A percentile compares a stretch with the other conserved stretches of the same genome.
Evolutionary conservation across 352 stramenopile species (phyloP).

Genomic region (Plasmopara muralis): DNA sequence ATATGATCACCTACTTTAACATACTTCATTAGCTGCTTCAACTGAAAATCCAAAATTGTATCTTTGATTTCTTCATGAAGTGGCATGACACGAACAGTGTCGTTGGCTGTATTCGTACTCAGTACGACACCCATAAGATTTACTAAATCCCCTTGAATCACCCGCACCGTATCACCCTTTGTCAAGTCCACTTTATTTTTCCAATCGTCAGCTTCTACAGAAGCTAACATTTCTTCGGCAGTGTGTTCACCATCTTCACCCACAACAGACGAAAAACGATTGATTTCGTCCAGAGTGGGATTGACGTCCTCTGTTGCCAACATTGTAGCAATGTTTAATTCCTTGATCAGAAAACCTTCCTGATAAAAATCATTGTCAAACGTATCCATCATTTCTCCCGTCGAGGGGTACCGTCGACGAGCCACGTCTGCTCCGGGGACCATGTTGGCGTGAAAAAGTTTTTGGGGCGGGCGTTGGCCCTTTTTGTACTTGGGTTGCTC

Average conservation of each 20-base stretch:
- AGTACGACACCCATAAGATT: conserved; percentile 89
- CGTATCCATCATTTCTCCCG: conserved; percentile 82
- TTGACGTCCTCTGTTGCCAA: conserved; percentile 81
- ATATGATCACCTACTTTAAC: conserved; percentile 90
- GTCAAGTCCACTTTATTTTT: conserved; percentile 87
- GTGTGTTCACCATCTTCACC: conserved; percentile 64
- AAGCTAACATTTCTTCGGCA: conserved; percentile 56
- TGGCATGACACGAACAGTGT: conserved; percentile 85
- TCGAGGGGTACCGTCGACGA: conserved; percentile 62
- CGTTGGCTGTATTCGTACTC: conserved; percentile 83
- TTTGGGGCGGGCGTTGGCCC: conserved; percentile 78
- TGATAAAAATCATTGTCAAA: conserved; percentile 88
- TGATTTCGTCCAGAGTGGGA: conserved; percentile 82
- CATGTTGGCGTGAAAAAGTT: conserved; percentile 73
- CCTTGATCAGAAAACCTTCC: conserved; percentile 83
- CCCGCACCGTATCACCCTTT: conserved; percentile 83
- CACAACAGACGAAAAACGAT: conserved; percentile 68
- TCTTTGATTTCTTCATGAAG: conserved; percentile 89
- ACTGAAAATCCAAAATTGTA: conserved; percentile 84
- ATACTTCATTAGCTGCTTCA: conserved; percentile 88
- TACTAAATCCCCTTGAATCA: conserved; percentile 82
- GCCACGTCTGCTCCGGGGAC: conserved; percentile 54
- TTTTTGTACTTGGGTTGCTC: conserved; percentile 87
- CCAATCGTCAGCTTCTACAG: conserved; percentile 78
- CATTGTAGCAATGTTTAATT: conserved; percentile 85